These are phyloP conservation scores for Lolium perenne DNA, from an alignment of 176 grass and related monocot species.

Conservation along the genomic window DNA sequence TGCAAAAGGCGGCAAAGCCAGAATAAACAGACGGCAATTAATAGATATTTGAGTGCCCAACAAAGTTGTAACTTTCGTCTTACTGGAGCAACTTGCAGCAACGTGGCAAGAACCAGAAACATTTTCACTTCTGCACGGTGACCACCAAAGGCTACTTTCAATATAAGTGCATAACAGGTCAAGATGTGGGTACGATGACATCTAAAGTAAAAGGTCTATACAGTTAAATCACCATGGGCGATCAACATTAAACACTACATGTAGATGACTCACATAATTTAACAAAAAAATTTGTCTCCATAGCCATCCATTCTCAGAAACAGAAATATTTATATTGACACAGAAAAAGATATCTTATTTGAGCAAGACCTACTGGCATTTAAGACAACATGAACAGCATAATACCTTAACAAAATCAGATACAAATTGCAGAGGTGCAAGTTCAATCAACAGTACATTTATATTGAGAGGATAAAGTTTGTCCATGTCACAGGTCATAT, in stretches of 20 bases:
- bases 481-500: not conserved
- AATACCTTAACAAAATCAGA: slow-evolving; percentile 1
- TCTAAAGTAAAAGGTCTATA: slow-evolving; percentile 14
- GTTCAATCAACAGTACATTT: slow-evolving; percentile 1
- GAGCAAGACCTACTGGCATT: not conserved
- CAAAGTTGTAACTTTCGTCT: not conserved
- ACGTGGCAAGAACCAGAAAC: slow-evolving; percentile 30
- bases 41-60: slow-evolving; percentile 37
- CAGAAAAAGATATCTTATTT: not conserved
- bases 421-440: slow-evolving; percentile 24
- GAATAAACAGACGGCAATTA: slow-evolving; percentile 40
- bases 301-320: slow-evolving; percentile 6
- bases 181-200: not conserved
- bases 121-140: slow-evolving; percentile 14
- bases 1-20: slow-evolving; percentile 46
- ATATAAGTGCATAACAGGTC: slow-evolving; percentile 31
- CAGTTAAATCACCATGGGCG: not conserved
- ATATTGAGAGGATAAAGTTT: slow-evolving; percentile 20
- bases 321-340: not conserved
- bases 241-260: slow-evolving; percentile 22
- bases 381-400: not conserved
- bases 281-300: not conserved
- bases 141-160: slow-evolving; percentile 31
- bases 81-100: slow-evolving; percentile 2
- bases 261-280: slow-evolving; percentile 18